Evolutionary conservation across 83 land plant genomes (phyloP).

Genomic region (Thuja plicata): DNA sequence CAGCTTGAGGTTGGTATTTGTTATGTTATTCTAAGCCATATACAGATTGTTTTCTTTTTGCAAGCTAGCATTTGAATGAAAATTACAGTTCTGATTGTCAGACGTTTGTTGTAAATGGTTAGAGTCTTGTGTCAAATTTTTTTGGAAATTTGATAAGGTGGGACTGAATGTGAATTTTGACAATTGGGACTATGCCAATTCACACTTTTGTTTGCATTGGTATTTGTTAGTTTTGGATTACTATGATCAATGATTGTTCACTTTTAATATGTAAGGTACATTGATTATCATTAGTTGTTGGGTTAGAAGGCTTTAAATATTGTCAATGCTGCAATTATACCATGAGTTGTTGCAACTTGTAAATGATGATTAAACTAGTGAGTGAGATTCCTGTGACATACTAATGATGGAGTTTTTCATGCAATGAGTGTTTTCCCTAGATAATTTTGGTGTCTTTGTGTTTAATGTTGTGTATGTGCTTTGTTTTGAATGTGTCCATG

Average conservation of each 20-base stretch:
- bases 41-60: neutral
- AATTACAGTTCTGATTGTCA: neutral
- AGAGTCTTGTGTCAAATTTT: neutral
- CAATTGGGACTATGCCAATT: neutral
- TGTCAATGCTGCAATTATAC: too few species aligned
- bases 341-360: too few species aligned
- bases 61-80: neutral
- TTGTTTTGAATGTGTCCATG: too few species aligned
- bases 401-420: too few species aligned
- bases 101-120: neutral
- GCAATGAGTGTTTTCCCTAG: too few species aligned
- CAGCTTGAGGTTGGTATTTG: conserved; percentile 68
- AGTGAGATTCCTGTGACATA: too few species aligned
- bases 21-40: neutral
- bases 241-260: neutral
- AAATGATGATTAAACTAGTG: too few species aligned
- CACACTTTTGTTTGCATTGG: neutral
- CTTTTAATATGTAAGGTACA: neutral
- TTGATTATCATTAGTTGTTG: neutral
- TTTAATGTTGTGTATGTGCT: too few species aligned
- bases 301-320: neutral
- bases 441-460: too few species aligned
- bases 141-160: neutral
- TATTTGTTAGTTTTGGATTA: neutral
- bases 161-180: neutral